phyloP scores from a whole-genome alignment of 2,329 filamentous ascomycete species.

The Cephalotrichum gorgonifer region DNA sequence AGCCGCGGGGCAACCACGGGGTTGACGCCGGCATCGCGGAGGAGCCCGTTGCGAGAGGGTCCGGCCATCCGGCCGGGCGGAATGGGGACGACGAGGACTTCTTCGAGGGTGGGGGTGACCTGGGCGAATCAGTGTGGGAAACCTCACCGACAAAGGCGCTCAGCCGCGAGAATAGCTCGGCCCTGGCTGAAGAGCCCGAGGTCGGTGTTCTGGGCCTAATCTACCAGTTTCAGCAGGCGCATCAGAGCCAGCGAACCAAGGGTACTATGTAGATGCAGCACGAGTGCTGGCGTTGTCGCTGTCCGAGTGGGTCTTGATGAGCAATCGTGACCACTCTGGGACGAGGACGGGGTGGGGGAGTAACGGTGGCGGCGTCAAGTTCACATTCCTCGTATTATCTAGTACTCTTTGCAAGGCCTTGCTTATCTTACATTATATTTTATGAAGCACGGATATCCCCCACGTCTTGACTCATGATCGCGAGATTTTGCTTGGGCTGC shows the following conservation, averaged over 20 bases:
- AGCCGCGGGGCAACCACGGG: slow-evolving; percentile 29
- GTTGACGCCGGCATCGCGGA: slow-evolving; percentile 43
- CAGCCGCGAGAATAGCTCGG: slow-evolving; percentile 41
- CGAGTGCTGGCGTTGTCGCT: not conserved
- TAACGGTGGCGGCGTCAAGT: too few species aligned
- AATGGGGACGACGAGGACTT: slow-evolving; percentile 45
- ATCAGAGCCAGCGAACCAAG: slow-evolving; percentile 36
- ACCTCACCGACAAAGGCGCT: slow-evolving; percentile 40
- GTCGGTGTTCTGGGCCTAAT: slow-evolving; percentile 47
- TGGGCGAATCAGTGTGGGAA: slow-evolving; percentile 52
- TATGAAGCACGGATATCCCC: too few species aligned
- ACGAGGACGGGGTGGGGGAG: too few species aligned
- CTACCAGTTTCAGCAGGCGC: slow-evolving; percentile 47
- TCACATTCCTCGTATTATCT: too few species aligned
- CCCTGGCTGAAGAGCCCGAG: slow-evolving; percentile 33
- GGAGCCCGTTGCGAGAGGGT: slow-evolving; percentile 39
- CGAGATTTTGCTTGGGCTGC: too few species aligned
- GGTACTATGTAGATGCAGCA: slow-evolving; percentile 11
- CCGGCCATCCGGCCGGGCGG: slow-evolving; percentile 11
- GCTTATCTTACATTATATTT: too few species aligned
- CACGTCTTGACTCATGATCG: too few species aligned
- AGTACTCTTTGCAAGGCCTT: too few species aligned
- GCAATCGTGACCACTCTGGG: too few species aligned
- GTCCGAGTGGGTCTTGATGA: not conserved
- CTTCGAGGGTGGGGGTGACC: slow-evolving; percentile 33